Base-by-base conservation (phyloP, 192 early-diverging fungal genomes). In the Pilaira anomala region DNA sequence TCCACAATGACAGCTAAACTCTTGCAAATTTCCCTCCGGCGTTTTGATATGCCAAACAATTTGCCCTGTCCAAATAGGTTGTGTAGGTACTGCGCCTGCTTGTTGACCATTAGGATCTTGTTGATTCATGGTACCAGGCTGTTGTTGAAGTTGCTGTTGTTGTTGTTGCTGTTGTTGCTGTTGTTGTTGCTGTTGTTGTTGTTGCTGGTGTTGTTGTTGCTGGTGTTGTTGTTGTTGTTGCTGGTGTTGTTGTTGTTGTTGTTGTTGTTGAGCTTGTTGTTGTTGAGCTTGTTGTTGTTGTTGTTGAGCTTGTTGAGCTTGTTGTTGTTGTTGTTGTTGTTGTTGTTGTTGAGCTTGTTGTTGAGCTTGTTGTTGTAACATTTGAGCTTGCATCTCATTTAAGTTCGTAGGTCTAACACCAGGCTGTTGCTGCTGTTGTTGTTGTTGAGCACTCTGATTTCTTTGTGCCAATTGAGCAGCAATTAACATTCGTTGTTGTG, bases 11-110 rank as follows among this genome's bases (percentile, higher is more conserved):
- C 67, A 76, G 22, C 68, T 70, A 24, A 67, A 76, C 52, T 76
- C 74, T 48, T 66, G 52, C 14, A 60, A 40, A n/a, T 59, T 41
- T 11, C 66, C 66, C n/a, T 68, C 63, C 9, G 65, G 61, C 3
- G 62, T 53, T 50, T 76, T 76, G 39, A 76, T 63, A 41, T 65
- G 59, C 74, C 74, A 76, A 4, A 71, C 74, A 67, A 76, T 76
- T 30, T 69, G 64, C 3, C 74, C 74, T 7, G 60, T 63, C 74
- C 74, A 76, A 2, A 76, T 63, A 3, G 69, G 64, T 29, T 52
- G 65, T 9, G 58, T 50, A 2, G 62, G 55, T 0, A 53, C 55
- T 12, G 45, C 50, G 24, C 42, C 48, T 40, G 50, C 53, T 62
- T 54, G 50, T n/a, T 30, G n/a, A 26, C 48, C 59, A 21, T 45